Conservation (phyloP, 768 basidiomycete genomes). For the Suillus decipiens region DNA sequence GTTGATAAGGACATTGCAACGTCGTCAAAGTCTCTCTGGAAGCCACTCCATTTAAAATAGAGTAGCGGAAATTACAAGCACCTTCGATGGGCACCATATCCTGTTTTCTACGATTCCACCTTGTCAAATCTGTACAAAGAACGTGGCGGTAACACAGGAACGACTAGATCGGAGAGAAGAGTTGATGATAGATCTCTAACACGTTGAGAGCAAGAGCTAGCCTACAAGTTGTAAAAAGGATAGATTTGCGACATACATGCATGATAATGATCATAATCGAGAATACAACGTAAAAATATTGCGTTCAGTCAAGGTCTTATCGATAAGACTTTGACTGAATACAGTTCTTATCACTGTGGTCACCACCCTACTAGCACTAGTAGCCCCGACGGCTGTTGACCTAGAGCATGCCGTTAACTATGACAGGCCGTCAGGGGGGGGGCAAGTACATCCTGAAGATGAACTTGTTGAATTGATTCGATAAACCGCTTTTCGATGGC, state of each 20-base stretch:
- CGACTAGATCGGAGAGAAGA: neutral
- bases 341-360: neutral
- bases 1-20: slow-evolving; percentile 1
- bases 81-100: neutral
- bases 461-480: neutral
- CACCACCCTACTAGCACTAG: neutral
- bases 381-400: neutral
- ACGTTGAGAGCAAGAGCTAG: neutral
- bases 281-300: neutral
- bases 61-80: neutral
- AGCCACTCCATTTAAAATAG: slow-evolving; percentile 1
- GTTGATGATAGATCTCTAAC: neutral
- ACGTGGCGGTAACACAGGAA: neutral
- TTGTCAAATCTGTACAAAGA: neutral
- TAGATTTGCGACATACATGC: neutral
- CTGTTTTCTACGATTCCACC: neutral
- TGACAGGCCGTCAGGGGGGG: neutral
- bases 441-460: neutral
- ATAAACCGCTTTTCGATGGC: neutral
- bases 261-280: neutral
- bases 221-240: neutral
- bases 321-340: neutral
- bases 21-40: neutral
- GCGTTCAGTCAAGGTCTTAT: neutral
- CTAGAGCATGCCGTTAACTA: neutral